Conservation (phyloP, 2,329 filamentous ascomycete genomes). For the Fusarium sp. region DNA sequence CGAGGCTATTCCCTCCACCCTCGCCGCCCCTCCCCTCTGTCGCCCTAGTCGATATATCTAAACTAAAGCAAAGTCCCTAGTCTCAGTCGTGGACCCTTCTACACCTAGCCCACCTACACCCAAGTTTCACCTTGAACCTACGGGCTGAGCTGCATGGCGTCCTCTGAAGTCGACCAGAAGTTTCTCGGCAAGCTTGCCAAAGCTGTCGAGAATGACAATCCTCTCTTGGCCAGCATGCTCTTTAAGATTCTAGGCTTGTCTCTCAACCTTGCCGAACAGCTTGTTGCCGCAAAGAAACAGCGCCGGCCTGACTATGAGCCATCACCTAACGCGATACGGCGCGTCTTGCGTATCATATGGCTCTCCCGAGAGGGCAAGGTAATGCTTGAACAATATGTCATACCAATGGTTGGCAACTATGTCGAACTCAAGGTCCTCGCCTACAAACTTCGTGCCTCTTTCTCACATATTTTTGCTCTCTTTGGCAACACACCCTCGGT, state of each 20-base stretch:
- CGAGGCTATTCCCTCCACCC: slow-evolving; percentile 36
- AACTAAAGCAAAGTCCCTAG: slow-evolving; percentile 35
- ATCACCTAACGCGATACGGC: slow-evolving; percentile 80
- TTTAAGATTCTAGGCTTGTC: slow-evolving; percentile 93
- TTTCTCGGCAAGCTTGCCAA: slow-evolving; percentile 90
- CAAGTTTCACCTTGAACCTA: slow-evolving; percentile 9
- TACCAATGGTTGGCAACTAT: slow-evolving; percentile 83
- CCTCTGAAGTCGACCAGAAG: slow-evolving; percentile 96
- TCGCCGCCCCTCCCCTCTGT: slow-evolving; percentile 31
- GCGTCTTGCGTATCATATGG: slow-evolving; percentile 93
- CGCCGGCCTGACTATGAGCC: slow-evolving; percentile 82
- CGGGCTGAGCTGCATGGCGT: slow-evolving; percentile 74
- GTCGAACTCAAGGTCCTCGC: slow-evolving; percentile 88
- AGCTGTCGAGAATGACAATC: slow-evolving; percentile 79
- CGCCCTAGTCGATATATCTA: slow-evolving; percentile 32
- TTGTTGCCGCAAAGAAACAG: slow-evolving; percentile 83
- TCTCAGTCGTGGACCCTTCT: slow-evolving; percentile 28
- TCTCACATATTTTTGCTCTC: slow-evolving; percentile 95
- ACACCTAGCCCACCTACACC: slow-evolving; percentile 25
- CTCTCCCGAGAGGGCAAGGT: slow-evolving; percentile 89
- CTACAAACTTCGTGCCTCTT: slow-evolving; percentile 91
- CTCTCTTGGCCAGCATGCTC: slow-evolving; percentile 80
- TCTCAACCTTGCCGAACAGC: slow-evolving; percentile 83
- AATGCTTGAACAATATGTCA: slow-evolving; percentile 85
- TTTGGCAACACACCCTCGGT: slow-evolving; percentile 92